Base-by-base conservation (phyloP, 768 basidiomycete genomes). In the Stropharia rugosoannulata region DNA sequence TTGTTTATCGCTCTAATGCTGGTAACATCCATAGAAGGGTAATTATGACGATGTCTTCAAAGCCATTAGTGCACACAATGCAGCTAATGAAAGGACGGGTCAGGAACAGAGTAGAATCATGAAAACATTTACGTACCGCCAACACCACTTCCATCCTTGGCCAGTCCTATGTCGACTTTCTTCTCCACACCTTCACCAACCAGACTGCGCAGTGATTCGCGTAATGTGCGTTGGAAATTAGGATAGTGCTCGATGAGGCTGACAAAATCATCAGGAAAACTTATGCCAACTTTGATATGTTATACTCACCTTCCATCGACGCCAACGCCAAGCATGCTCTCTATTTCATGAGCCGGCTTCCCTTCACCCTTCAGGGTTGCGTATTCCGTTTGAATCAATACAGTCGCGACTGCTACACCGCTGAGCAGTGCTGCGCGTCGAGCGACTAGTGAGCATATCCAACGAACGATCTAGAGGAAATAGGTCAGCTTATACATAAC, bases 141-240 rank as follows among this genome's bases (percentile, higher is more conserved):
- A 40, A 95, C 94, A 37, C 96, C 97, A 65, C 93, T 95, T 11
- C 97, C 97, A 63, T 99, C 97, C 71, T 97, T 98, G 4, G 97
- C 97, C 68, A 98, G 68, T 37, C 93, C 96, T 63, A 98, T 90
- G 47, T 87, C 80, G 0, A 97, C 85, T 29, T 84, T 76, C 64
- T 83, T 77, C 75, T 95, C 93, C 6, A 90, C 85, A 32, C 90
- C 85, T 39, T 82, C 76, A 2, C 96, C 96, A 2, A 98, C 83
- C 18, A 98, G 66, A 3, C 73, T 67, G n/a, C 82, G 75, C 49
- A 99, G 69, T 0, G 95, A 87, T 42, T 85, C 84, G 15, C 93
- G 81, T 51, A 97, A 75, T 11, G 80, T 81, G 12, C 79, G 74
- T 64, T 93, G 83, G 68, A 94, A 99, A 64, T 83, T 78, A 1